Conservation (phyloP, 1,139 yeast species). For the Taphrina pruni region DNA sequence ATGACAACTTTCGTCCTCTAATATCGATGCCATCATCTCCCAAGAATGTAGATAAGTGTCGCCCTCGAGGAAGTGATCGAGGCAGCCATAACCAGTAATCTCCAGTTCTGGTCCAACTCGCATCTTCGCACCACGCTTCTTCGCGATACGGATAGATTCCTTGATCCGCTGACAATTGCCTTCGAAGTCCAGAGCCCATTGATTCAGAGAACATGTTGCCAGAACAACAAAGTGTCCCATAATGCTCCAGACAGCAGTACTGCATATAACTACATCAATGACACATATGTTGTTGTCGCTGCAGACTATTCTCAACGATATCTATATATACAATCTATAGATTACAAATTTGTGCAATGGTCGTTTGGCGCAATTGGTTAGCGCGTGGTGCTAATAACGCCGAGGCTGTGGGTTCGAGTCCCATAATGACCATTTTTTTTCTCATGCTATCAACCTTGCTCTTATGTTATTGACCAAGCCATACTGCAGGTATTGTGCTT, state of each 20-base stretch:
- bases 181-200: constrained; percentile 98
- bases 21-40: constrained; percentile 86
- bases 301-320: neutral
- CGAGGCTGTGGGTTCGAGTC: constrained; percentile 40
- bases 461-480: no score
- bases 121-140: constrained; percentile 72
- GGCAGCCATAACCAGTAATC: constrained; percentile 81
- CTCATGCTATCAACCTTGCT: neutral
- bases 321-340: neutral
- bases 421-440: constrained; percentile 31
- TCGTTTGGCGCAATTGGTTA: constrained; percentile 39
- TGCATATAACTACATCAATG: neutral
- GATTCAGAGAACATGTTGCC: constrained; percentile 63
- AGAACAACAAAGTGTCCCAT: constrained; percentile 38
- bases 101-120: constrained; percentile 98
- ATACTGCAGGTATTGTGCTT: no score
- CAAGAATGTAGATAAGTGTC: constrained; percentile 89
- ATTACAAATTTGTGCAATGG: neutral
- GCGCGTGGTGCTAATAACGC: constrained; percentile 40
- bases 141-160: constrained; percentile 78
- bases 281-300: no score
- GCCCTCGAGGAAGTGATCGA: constrained; percentile 91
- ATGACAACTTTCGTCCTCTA: constrained; percentile 67
- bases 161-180: constrained; percentile 92
- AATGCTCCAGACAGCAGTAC: no score